These are phyloP conservation scores for Sutorius australiensis DNA, from an alignment of 768 basidiomycete species.

Conservation along the genomic window DNA sequence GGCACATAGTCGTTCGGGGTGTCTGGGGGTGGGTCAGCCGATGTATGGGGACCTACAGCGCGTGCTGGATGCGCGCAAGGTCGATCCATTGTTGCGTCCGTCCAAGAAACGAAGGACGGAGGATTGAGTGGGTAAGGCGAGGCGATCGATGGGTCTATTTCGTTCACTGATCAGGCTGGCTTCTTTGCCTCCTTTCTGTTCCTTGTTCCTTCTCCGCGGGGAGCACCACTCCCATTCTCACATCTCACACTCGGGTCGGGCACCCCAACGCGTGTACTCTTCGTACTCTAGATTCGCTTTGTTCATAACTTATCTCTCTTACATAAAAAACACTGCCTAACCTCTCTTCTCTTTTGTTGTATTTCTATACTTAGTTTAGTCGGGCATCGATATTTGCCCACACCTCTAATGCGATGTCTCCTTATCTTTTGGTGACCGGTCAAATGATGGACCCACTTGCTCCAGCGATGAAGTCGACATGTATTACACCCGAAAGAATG, in stretches of 20 bases:
- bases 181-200: not conserved
- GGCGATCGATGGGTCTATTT: not conserved
- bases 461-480: too few species aligned
- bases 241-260: not conserved
- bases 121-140: constrained; percentile 7
- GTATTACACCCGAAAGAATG: not conserved
- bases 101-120: constrained; percentile 32
- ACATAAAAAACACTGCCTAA: not conserved
- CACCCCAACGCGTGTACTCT: not conserved
- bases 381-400: not conserved
- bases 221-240: not conserved
- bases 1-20: constrained; percentile 31
- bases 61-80: constrained; percentile 28
- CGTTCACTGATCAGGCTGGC: constrained; percentile 1
- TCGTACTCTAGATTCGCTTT: not conserved
- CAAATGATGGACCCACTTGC: not conserved
- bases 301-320: constrained; percentile 19
- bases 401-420: not conserved
- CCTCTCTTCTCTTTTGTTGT: not conserved
- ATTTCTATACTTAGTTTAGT: not conserved
- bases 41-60: constrained; percentile 30
- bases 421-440: not conserved
- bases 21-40: constrained; percentile 27
- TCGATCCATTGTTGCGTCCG: constrained; percentile 16
- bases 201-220: not conserved